These are phyloP conservation scores for Flaveria linearis DNA, from an alignment of 129 eudicot genomes.

Conservation along the genomic window DNA sequence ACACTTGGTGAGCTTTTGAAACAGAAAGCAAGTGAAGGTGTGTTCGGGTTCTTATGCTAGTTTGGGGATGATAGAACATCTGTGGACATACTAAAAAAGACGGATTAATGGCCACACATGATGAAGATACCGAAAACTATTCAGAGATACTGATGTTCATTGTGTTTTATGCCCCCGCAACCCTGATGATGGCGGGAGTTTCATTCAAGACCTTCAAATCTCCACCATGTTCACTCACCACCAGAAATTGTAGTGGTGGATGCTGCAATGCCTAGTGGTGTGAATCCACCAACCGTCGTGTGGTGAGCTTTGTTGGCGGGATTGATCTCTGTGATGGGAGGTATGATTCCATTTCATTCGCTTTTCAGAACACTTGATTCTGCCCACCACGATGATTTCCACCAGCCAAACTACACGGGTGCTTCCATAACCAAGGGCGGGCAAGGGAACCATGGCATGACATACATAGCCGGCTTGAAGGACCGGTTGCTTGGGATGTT, in stretches of 20 bases:
- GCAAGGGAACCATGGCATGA: conserved; percentile 89
- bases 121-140: conserved; percentile 64
- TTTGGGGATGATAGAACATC: conserved; percentile 81
- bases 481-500: conserved; percentile 90
- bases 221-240: conserved; percentile 88
- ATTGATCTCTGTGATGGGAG: conserved; percentile 80
- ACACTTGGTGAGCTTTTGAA: conserved; percentile 74
- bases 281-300: conserved; percentile 54
- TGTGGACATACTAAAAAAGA: conserved; percentile 57
- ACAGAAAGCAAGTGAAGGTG: conserved; percentile 71
- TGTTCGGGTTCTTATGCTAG: conserved; percentile 67
- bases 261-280: conserved; percentile 53
- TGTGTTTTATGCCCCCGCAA: conserved; percentile 78
- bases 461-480: conserved; percentile 65
- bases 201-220: conserved; percentile 64
- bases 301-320: conserved; percentile 83
- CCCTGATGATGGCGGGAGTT: conserved; percentile 74
- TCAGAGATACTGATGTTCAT: conserved; percentile 53
- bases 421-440: conserved; percentile 71
- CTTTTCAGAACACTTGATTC: conserved; percentile 75
- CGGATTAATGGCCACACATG: conserved; percentile 89
- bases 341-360: conserved; percentile 71
- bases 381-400: conserved; percentile 84
- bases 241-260: conserved; percentile 77
- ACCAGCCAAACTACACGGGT: conserved; percentile 74